These are phyloP conservation scores for Debaryomycetaceae sp. DNA, from an alignment of 1,139 yeast genomes.

Conservation along the genomic window DNA sequence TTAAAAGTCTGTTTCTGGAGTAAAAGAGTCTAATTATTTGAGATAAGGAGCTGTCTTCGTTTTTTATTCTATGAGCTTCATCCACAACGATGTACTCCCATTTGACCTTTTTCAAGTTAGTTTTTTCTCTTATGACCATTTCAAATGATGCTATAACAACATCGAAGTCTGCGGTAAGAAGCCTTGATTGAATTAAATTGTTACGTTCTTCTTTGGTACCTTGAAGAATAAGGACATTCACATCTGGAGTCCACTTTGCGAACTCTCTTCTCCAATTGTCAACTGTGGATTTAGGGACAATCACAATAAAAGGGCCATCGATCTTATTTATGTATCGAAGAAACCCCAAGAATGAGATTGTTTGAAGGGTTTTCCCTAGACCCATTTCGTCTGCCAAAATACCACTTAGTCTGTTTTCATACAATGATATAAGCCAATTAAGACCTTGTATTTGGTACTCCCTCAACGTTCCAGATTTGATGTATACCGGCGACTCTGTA, in stretches of 20 bases:
- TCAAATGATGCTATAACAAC: conserved; percentile 89
- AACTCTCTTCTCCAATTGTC: conserved; percentile 97
- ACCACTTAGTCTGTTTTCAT: conserved; percentile 44
- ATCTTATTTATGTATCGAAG: conserved; percentile 71
- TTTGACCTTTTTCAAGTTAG: conserved; percentile 71
- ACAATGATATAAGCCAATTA: conserved; percentile 44
- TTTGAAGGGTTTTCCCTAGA: conserved; percentile 47
- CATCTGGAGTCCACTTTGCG: conserved; percentile 95
- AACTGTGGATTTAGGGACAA: conserved; percentile 92
- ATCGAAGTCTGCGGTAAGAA: conserved; percentile 77
- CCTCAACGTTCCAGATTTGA: conserved; percentile 63
- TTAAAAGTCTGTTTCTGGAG: conserved; percentile 77
- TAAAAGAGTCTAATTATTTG: conserved; percentile 86
- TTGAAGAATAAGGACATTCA: conserved; percentile 76
- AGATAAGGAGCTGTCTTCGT: conserved; percentile 86
- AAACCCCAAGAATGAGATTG: conserved; percentile 72
- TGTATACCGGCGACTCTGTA: conserved; percentile 75
- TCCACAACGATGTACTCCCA: conserved; percentile 96
- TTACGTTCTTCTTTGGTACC: conserved; percentile 81
- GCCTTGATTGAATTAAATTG: conserved; percentile 52
- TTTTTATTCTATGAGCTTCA: conserved; percentile 95
- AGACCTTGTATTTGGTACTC: conserved; percentile 65
- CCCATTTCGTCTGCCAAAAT: conserved; percentile 53
- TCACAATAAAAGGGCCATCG: conserved; percentile 88
- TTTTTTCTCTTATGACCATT: conserved; percentile 85